Base-by-base conservation (phyloP, 2,329 filamentous ascomycete genomes). In the Pseudogymnoascus sp. region DNA sequence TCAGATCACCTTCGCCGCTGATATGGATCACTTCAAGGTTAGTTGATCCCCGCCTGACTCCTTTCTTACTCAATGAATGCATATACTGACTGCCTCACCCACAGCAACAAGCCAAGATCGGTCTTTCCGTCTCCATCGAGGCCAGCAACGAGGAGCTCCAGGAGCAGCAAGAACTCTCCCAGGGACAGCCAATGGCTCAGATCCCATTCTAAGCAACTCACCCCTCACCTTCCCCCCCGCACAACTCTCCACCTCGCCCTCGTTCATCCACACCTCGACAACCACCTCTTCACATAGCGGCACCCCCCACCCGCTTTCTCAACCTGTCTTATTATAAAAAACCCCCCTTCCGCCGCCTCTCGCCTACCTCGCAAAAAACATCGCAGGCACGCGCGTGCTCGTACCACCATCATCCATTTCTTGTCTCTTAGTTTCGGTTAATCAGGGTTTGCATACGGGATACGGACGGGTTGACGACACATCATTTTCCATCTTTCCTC, bases 1-100 rank as follows among this genome's bases (percentile, higher is more conserved):
- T 64, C 89, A 88, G 75, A 86, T 99, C 79, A 96, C 93, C 63
- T 96, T 99, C 78, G 91, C 93, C 62, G 93, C 93, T 69, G 95
- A 97, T 75, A 91, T 99, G 73, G 95, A 99, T 78, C 93, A 99
- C 79, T 86, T 88, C 71, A 93, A 93, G 81, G 95, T 97, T 84
- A 76, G 90, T 82, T 52, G 11, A 55, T 33, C n/a, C 25, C 28
- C n/a, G 9, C 43, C 21, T 60, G 11, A 37, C 28, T 23, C 23
- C 58, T 52, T 38, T 12, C 7, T 28, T 37, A 11, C 23, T 18
- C 5, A 11, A 14, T 38, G 12, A 40, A 40, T 2, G 38, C 40
- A 8, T 7, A n/a, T 21, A 52, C 75, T 77, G 69, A 78, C 68
- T 65, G 40, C 3, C 28, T 18, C 55, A 52, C 9, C 49, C 62